Base-by-base conservation (phyloP, 176 grass and related monocot genomes). In the Puccinellia tenuiflora region DNA sequence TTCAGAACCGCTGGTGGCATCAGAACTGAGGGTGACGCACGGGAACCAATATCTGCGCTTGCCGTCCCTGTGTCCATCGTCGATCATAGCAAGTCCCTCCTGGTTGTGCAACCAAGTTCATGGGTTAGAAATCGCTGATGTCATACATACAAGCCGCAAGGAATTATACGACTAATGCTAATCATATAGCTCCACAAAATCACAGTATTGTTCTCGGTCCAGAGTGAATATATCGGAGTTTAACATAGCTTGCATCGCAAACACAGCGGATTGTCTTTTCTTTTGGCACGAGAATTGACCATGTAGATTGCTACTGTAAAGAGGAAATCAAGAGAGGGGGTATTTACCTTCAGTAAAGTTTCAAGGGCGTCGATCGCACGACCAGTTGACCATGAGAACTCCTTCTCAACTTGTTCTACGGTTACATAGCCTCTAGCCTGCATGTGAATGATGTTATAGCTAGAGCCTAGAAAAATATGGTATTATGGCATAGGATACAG, bases 61-160 rank as follows among this genome's bases (percentile, higher is more conserved):
- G 40, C 85, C 87, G 12, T 98, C 96, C 83, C 73, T 93, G 83
- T 98, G 93, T 9, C 96, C 96, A 79, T 93, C 91, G 22, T 98
- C 96, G 14, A 98, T 98, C 96, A 98, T 98, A 47, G 91, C 93
- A 83, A 98, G 93, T 57, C 96, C 96, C 66, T 95, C 96, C 96
- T 98, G 89, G 20, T 65, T 45, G 20, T 60, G 10, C 48, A 48
- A 59, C 67, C 74, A 39, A 60, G 15, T 38, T n/a, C n/a, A 5
- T 30, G 5, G 24, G 54, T 73, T 63, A 33, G 37, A 79, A 14
- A 50, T 40, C 4, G 9, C 5, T 0, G 5, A 28, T 66, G 25
- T 20, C 12, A 48, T 55, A 43, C 54, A 35, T 0, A 0, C n/a
- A n/a, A n/a, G n/a, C 14, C 11, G 42, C 11, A 1, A 79, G 51